Conservation (phyloP, 2,329 filamentous ascomycete species). For the Alternaria consortialis region DNA sequence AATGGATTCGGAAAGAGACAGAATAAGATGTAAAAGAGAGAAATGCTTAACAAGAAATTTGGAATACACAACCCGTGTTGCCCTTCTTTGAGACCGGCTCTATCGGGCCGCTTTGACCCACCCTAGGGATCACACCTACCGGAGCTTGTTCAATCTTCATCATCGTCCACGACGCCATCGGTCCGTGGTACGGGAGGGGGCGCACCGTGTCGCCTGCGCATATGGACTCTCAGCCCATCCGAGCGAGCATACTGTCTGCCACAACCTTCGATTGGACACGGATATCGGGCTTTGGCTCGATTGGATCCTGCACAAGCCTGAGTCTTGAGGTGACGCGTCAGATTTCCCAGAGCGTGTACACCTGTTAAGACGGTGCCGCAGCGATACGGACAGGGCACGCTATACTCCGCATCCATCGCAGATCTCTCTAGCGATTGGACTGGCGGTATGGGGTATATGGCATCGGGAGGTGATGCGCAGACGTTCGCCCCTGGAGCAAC, state of each 20-base stretch:
- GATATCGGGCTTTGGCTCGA: slow-evolving; percentile 23
- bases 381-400: slow-evolving; percentile 29
- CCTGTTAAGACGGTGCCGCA: slow-evolving; percentile 36
- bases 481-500: background rate
- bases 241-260: slow-evolving; percentile 36
- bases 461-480: background rate
- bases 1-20: background rate
- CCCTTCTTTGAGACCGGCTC: background rate
- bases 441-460: background rate
- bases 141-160: background rate
- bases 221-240: slow-evolving; percentile 34
- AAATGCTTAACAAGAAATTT: background rate
- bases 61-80: background rate
- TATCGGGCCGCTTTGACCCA: background rate
- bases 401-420: slow-evolving; percentile 8
- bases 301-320: slow-evolving; percentile 29
- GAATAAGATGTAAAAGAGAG: background rate
- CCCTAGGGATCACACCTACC: background rate
- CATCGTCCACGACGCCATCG: background rate
- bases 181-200: slow-evolving; percentile 11
- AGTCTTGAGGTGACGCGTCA: slow-evolving; percentile 41
- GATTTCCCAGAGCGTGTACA: slow-evolving; percentile 38
- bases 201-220: slow-evolving; percentile 26
- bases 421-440: background rate
- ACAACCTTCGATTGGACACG: slow-evolving; percentile 31